Percentiles rank a stretch among this genome's conserved stretches.
Conservation (phyloP, 257 asterid species). For the Datura wrightii region DNA sequence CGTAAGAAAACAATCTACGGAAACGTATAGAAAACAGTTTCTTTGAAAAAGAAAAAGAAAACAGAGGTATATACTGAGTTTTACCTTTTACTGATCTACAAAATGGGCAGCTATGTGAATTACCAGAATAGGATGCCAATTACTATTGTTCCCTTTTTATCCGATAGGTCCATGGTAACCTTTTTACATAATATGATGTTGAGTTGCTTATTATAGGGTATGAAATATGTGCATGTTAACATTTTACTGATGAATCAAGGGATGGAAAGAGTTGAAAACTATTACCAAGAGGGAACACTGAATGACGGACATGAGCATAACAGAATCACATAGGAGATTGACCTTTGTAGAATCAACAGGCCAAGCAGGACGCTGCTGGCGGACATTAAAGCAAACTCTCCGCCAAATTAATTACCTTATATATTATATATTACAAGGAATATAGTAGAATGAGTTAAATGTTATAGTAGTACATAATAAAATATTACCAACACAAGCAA, state of each 20-base stretch:
- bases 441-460: no score
- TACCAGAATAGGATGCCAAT: not conserved
- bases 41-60: not conserved
- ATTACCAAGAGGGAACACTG: slow-evolving; percentile 82
- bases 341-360: slow-evolving; percentile 85
- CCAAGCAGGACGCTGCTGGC: slow-evolving; percentile 76
- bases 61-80: not conserved
- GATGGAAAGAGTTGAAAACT: not conserved
- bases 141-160: not conserved
- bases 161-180: not conserved
- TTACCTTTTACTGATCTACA: not conserved
- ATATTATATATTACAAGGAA: no score
- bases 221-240: not conserved
- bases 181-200: not conserved
- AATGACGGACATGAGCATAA: slow-evolving; percentile 79
- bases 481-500: no score
- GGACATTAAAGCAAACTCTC: slow-evolving; percentile 46
- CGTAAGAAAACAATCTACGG: not conserved
- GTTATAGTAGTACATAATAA: no score
- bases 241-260: not conserved
- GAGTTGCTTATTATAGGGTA: not conserved
- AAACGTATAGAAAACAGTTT: not conserved
- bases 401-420: no score
- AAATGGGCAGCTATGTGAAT: not conserved
- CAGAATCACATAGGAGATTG: slow-evolving; percentile 70